Evolutionary conservation across 768 basidiomycete genomes (phyloP).

Genomic region (Mycena galopus): DNA sequence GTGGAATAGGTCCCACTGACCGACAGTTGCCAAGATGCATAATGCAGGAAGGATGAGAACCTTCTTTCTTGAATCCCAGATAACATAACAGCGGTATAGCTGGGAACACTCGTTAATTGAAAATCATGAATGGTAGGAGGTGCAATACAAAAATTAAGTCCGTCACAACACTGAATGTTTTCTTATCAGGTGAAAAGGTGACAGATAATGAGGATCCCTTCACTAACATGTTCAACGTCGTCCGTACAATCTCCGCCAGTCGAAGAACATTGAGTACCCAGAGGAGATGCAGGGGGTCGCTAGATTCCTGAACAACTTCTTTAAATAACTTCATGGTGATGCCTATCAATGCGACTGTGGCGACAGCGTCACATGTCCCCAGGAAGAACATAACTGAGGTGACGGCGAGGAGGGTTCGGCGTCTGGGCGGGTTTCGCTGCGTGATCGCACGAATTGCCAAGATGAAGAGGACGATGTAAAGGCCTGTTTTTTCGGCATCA

Average conservation of each 20-base stretch:
- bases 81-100: conserved; percentile 19
- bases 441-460: conserved; percentile 4
- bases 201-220: conserved; percentile 6
- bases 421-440: conserved; percentile 15
- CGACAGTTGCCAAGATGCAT: conserved; percentile 18
- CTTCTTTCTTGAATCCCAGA: conserved; percentile 18
- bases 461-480: conserved; percentile 20
- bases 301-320: conserved; percentile 16
- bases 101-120: conserved; percentile 12
- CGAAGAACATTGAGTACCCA: conserved; percentile 10
- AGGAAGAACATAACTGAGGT: conserved; percentile 16
- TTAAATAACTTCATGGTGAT: conserved; percentile 12
- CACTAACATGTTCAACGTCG: conserved; percentile 12
- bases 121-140: conserved; percentile 10
- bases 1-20: conserved; percentile 12
- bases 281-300: conserved; percentile 8
- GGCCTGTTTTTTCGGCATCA: conserved; percentile 8
- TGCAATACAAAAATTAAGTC: conserved; percentile 17
- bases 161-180: conserved; percentile 11
- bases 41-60: conserved; percentile 17
- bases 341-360: conserved; percentile 7
- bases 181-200: neutral
- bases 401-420: conserved; percentile 8
- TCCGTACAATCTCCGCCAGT: conserved; percentile 9
- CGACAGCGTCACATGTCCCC: conserved; percentile 18